phyloP scores from a whole-genome alignment of 768 basidiomycete species.

The Russula sp. region DNA sequence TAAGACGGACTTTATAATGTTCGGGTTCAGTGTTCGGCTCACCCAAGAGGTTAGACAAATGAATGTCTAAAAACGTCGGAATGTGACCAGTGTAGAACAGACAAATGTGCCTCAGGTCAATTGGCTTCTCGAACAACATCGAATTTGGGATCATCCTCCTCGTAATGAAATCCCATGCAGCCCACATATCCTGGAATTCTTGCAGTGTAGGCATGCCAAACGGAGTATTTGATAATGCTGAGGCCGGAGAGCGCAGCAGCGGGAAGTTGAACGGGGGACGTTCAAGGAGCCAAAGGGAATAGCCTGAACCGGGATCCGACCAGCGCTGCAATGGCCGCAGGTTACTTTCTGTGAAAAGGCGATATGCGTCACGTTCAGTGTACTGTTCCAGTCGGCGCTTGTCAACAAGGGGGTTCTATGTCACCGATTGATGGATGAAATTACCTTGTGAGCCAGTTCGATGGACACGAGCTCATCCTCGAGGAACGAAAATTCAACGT shows the following conservation, averaged over 20 bases:
- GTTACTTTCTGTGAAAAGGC: constrained; percentile 64
- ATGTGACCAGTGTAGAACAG: constrained; percentile 97
- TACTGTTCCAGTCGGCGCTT: constrained; percentile 44
- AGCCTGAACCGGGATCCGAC: constrained; percentile 63
- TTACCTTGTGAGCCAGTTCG: constrained; percentile 83
- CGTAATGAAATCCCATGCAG: constrained; percentile 81
- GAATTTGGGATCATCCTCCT: constrained; percentile 77
- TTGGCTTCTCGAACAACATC: constrained; percentile 87
- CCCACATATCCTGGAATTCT: constrained; percentile 85
- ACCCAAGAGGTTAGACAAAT: constrained; percentile 64
- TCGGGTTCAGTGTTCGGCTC: constrained; percentile 83
- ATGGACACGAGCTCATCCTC: constrained; percentile 76
- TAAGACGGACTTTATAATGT: constrained; percentile 52
- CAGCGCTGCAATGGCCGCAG: constrained; percentile 84
- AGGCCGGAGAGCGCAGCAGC: constrained; percentile 38
- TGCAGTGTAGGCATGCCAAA: constrained; percentile 64
- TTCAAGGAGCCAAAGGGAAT: constrained; percentile 89
- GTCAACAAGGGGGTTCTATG: background rate
- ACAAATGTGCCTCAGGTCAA: constrained; percentile 90
- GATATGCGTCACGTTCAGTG: constrained; percentile 60
- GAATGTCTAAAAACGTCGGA: constrained; percentile 87
- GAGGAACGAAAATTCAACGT: constrained; percentile 44
- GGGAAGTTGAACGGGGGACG: constrained; percentile 78
- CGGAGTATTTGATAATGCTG: constrained; percentile 30
- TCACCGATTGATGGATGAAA: constrained; percentile 10